Conservation (phyloP, 2,329 filamentous ascomycete genomes). For the Sporothrix luriei region DNA sequence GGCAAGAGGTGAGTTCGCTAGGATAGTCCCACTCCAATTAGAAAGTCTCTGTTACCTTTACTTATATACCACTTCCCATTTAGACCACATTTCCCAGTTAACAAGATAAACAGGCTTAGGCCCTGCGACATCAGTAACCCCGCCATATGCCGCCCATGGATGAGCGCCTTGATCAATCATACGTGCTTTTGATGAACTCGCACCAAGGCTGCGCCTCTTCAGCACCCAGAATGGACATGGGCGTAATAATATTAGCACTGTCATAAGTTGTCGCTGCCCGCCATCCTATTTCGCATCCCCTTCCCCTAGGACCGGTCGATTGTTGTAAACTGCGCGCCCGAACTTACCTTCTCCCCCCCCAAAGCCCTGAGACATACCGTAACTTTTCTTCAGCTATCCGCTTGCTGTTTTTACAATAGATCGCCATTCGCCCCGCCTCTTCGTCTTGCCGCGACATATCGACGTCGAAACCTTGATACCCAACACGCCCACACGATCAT, state of each 20-base stretch:
- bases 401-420: neutral
- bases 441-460: neutral
- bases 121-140: slow-evolving; percentile 16
- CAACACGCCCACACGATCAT: neutral
- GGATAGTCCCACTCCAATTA: slow-evolving; percentile 39
- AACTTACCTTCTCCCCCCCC: no score
- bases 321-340: neutral
- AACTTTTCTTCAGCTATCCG: neutral
- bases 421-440: neutral
- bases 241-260: neutral
- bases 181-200: neutral
- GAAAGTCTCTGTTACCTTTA: slow-evolving; percentile 28
- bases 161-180: neutral
- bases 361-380: neutral
- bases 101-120: no score
- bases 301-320: neutral
- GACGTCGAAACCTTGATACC: neutral
- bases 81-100: slow-evolving; percentile 33
- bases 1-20: slow-evolving; percentile 40
- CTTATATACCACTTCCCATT: slow-evolving; percentile 32
- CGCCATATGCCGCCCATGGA: slow-evolving; percentile 14
- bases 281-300: neutral
- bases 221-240: slow-evolving; percentile 6
- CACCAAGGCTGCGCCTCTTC: slow-evolving; percentile 17
- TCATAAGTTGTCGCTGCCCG: neutral